Evolutionary conservation across 2,329 filamentous ascomycete genomes (phyloP).

Genomic region (Amesomyces nigricolor): DNA sequence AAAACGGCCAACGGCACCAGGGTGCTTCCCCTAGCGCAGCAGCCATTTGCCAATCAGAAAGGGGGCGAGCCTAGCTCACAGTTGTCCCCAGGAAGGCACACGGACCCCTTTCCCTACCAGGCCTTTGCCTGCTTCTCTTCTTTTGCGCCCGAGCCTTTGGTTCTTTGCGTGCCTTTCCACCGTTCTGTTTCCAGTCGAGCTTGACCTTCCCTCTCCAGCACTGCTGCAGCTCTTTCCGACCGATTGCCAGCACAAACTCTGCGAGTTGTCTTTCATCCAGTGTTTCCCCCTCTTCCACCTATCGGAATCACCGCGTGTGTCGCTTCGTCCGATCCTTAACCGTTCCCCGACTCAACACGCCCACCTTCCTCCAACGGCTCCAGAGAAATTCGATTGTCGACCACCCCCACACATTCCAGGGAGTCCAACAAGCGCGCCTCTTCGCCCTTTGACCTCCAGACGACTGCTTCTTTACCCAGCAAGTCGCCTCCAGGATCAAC

Average conservation of each 20-base stretch:
- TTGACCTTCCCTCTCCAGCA: conserved; percentile 10
- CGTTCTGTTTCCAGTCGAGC: not conserved
- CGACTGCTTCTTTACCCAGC: not conserved
- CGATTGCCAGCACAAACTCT: conserved; percentile 5
- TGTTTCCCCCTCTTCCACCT: conserved; percentile 10
- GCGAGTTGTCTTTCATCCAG: not conserved
- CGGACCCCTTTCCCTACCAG: conserved; percentile 21
- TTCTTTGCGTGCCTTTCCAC: too few relatives aligned
- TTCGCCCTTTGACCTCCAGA: conserved; percentile 4
- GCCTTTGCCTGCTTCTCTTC: conserved; percentile 15
- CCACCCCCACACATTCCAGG: conserved; percentile 13
- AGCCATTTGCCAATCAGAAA: conserved; percentile 23
- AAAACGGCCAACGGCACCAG: conserved; percentile 12
- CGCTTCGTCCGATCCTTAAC: conserved; percentile 1
- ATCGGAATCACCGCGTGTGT: conserved; percentile 1
- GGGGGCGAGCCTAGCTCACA: conserved; percentile 11
- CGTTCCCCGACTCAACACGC: not conserved
- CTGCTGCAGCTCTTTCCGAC: conserved; percentile 11
- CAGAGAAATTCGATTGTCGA: conserved; percentile 20
- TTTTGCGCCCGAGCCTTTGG: conserved; percentile 8
- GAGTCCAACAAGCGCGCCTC: conserved; percentile 9
- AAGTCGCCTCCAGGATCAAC: conserved; percentile 11
- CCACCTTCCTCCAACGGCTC: conserved; percentile 1
- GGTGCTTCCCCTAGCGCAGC: conserved; percentile 14
- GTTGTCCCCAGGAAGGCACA: conserved; percentile 19